Percentiles rank a stretch among this genome's conserved stretches.
phyloP scores from a whole-genome alignment of 129 eudicot genomes.

The Artemisia tridentata region DNA sequence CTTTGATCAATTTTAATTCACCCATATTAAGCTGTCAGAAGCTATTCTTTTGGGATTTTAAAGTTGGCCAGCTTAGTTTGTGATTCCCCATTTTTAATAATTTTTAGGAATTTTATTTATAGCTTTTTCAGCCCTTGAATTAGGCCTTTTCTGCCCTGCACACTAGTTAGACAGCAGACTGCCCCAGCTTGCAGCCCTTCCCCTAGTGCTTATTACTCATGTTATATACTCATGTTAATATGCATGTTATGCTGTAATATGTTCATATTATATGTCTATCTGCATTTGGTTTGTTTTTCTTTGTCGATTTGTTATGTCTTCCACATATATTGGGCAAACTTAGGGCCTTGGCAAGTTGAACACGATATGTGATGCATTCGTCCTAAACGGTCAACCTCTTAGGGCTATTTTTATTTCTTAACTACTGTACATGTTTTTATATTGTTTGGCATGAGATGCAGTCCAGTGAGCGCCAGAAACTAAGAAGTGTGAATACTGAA shows the following conservation, averaged over 20 bases:
- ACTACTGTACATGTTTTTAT: background rate
- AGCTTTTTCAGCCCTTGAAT: no score
- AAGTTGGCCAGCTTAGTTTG: no score
- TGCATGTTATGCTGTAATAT: background rate
- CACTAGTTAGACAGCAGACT: no score
- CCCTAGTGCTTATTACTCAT: no score
- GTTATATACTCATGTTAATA: background rate
- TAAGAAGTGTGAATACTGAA: no score
- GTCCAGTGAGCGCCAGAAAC: background rate
- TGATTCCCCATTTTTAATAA: no score
- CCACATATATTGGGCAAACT: background rate
- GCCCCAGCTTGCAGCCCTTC: no score
- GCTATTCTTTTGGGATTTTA: no score
- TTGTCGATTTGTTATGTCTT: background rate
- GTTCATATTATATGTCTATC: background rate
- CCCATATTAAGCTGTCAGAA: no score
- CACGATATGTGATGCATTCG: background rate
- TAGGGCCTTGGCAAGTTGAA: background rate
- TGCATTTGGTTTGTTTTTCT: background rate
- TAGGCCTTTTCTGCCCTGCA: no score
- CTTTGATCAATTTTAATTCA: no score
- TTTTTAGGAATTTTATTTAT: no score
- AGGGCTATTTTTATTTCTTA: background rate
- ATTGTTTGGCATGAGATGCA: background rate
- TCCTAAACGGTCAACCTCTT: background rate